These are phyloP conservation scores for Tylopilus felleus DNA, from an alignment of 768 basidiomycete genomes.

Conservation along the genomic window DNA sequence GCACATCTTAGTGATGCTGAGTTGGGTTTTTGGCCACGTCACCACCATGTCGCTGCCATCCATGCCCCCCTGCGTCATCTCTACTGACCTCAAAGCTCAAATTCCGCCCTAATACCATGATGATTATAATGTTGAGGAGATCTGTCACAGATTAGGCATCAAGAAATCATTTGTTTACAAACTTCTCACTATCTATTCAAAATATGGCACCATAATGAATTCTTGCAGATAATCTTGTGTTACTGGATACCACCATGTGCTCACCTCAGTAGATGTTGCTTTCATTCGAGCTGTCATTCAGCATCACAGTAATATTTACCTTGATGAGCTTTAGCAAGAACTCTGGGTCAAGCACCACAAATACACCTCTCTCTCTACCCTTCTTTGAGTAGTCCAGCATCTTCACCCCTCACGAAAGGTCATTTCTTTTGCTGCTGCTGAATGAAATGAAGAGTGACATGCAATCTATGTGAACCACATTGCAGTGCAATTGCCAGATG, in stretches of 20 bases:
- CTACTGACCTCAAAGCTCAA: no score
- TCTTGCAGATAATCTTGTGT: not conserved
- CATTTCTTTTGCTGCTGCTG: slow-evolving; percentile 2
- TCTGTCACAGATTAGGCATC: no score
- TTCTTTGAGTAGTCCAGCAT: not conserved
- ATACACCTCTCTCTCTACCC: not conserved
- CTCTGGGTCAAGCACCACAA: not conserved
- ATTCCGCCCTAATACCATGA: no score
- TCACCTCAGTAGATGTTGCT: not conserved
- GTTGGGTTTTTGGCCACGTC: no score
- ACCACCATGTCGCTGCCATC: no score
- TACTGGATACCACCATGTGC: not conserved
- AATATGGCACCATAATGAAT: no score
- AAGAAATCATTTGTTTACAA: no score
- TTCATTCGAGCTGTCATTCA: not conserved
- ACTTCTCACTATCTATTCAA: no score
- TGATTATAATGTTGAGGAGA: no score
- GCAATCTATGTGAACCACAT: slow-evolving; percentile 10
- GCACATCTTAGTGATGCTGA: no score
- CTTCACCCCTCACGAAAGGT: slow-evolving; percentile 7
- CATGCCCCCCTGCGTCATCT: no score
- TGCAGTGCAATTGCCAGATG: slow-evolving; percentile 5
- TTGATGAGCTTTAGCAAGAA: not conserved
- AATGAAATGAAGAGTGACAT: slow-evolving; percentile 6
- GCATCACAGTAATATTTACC: not conserved